phyloP scores from a whole-genome alignment of 2,329 filamentous ascomycete genomes.

The Colletotrichum tabaci region DNA sequence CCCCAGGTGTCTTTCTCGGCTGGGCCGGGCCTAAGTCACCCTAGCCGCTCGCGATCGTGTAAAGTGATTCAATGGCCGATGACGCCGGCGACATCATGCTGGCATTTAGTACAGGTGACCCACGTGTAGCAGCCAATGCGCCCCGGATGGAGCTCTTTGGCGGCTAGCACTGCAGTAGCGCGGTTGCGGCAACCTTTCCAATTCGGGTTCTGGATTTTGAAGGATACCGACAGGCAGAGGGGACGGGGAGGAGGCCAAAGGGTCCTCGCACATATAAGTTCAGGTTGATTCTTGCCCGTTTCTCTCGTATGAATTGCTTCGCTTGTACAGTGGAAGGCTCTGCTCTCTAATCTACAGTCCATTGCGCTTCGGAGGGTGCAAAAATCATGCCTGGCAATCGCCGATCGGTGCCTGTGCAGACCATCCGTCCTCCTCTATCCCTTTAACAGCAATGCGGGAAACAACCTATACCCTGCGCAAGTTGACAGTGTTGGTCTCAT shows the following conservation, averaged over 20 bases:
- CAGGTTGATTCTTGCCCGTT: not conserved
- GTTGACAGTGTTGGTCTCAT: too few relatives aligned
- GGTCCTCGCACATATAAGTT: not conserved
- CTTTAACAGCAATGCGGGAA: slow-evolving; percentile 6
- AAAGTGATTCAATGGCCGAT: not conserved
- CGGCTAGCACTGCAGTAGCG: slow-evolving; percentile 11
- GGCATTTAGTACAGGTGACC: slow-evolving; percentile 13
- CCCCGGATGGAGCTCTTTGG: slow-evolving; percentile 3
- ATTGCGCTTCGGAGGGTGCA: slow-evolving; percentile 7
- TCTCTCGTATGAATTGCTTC: slow-evolving; percentile 15
- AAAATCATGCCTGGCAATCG: not conserved
- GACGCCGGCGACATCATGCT: not conserved
- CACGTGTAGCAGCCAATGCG: slow-evolving; percentile 31
- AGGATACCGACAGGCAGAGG: not conserved
- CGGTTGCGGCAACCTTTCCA: not conserved
- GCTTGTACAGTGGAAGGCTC: slow-evolving; percentile 14
- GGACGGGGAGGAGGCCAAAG: not conserved
- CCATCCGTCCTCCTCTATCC: not conserved
- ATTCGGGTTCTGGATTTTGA: not conserved
- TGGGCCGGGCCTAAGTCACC: not conserved
- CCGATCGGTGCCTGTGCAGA: not conserved
- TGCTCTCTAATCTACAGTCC: slow-evolving; percentile 22
- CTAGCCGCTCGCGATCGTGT: slow-evolving; percentile 2
- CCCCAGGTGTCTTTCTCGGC: not conserved
- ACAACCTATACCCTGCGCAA: not conserved